A percentile compares a stretch with the other conserved stretches of the same genome.
These are phyloP conservation scores for Suillus variegatus DNA, from an alignment of 768 basidiomycete genomes.

Conservation along the genomic window DNA sequence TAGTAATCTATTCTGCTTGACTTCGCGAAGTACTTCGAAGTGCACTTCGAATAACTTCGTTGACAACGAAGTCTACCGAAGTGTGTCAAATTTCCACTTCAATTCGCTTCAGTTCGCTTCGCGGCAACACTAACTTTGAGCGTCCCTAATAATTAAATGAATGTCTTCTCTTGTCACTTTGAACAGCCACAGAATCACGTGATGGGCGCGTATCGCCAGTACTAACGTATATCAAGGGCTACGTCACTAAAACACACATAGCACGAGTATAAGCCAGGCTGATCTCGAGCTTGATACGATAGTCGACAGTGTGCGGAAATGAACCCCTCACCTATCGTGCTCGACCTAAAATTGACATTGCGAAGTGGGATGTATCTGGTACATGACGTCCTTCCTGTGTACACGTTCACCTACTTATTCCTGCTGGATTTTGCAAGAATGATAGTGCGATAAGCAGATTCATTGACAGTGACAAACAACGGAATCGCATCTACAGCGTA, in stretches of 20 bases:
- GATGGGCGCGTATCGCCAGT: no score
- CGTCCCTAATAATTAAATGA: no score
- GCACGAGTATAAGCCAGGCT: background rate
- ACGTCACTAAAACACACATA: background rate
- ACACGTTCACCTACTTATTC: background rate
- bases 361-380: background rate
- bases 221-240: background rate
- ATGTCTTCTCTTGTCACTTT: no score
- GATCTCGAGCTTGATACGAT: background rate
- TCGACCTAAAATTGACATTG: background rate
- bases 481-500: conserved; percentile 3
- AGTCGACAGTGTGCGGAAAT: background rate
- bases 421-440: background rate
- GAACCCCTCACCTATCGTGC: background rate
- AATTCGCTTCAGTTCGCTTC: conserved; percentile 6
- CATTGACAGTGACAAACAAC: background rate
- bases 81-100: conserved; percentile 2
- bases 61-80: background rate
- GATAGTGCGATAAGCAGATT: background rate
- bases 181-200: no score
- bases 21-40: no score
- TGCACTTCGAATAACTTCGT: no score
- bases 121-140: conserved; percentile 13
- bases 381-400: background rate
- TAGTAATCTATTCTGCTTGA: no score